Conservation (phyloP, 2,329 filamentous ascomycete genomes). For the Chaetothyriales sp. region DNA sequence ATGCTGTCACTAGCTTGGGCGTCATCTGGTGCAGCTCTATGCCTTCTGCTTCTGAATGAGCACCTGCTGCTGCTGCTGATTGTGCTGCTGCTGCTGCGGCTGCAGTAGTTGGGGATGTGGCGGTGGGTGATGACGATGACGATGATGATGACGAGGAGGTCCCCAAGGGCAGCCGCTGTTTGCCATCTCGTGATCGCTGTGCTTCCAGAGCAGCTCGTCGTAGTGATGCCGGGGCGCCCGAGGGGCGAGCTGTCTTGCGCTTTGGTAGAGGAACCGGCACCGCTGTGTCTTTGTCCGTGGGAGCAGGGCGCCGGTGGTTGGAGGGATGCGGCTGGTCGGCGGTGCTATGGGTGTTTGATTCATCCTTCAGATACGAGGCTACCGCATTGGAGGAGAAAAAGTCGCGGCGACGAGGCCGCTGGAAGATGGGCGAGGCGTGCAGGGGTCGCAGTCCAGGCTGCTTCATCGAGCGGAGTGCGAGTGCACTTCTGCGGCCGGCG, state of each 20-base stretch:
- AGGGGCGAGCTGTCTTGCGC: conserved; percentile 35
- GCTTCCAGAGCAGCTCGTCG: conserved; percentile 76
- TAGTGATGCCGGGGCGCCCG: conserved; percentile 55
- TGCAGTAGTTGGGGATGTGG: no score
- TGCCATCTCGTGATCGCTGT: conserved; percentile 44
- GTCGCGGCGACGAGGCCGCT: conserved; percentile 37
- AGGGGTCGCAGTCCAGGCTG: conserved; percentile 23
- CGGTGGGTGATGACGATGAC: no score
- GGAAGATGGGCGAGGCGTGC: conserved; percentile 22
- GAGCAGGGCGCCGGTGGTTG: background rate
- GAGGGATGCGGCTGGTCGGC: background rate
- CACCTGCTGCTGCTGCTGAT: no score
- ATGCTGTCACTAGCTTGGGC: conserved; percentile 42
- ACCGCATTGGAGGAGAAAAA: conserved; percentile 54
- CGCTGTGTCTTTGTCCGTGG: conserved; percentile 2
- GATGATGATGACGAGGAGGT: no score
- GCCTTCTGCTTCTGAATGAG: conserved; percentile 24
- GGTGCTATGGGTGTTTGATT: conserved; percentile 4
- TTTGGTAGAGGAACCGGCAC: conserved; percentile 24
- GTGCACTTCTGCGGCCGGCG: conserved; percentile 20
- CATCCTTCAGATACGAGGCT: conserved; percentile 10
- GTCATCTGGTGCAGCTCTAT: conserved; percentile 23
- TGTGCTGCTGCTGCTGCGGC: no score
- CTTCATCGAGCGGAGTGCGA: conserved; percentile 12
- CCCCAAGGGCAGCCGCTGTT: conserved; percentile 25